Percentiles rank a stretch among this genome's conserved stretches.
Conservation (phyloP, 371 early-diverging fungal species). For the Mucor velutinosus region DNA sequence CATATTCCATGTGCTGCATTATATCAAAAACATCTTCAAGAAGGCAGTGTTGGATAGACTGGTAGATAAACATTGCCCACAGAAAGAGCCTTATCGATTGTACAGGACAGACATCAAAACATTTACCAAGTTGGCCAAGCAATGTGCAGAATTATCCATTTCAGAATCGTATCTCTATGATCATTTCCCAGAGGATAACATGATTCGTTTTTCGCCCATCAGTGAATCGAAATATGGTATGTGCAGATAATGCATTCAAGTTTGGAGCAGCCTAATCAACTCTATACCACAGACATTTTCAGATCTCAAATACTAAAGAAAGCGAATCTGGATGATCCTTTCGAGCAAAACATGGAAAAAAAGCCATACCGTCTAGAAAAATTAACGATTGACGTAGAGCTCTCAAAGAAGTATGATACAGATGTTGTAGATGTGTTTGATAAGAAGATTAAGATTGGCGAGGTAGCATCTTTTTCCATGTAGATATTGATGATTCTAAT, state of each 20-base stretch:
- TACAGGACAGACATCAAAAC: conserved; percentile 64
- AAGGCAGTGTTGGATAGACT: conserved; percentile 72
- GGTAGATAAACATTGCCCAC: conserved; percentile 70
- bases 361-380: not conserved
- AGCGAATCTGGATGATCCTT: not conserved
- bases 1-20: conserved; percentile 83
- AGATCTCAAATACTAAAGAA: not conserved
- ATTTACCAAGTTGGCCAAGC: conserved; percentile 77
- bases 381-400: not conserved
- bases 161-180: conserved; percentile 75
- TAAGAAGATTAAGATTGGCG: not conserved
- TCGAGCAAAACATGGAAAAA: not conserved
- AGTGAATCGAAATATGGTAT: conserved; percentile 58
- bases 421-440: not conserved
- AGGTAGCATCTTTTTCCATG: not conserved
- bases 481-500: not conserved
- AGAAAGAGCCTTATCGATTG: conserved; percentile 76
- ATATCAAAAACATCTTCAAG: conserved; percentile 83
- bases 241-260: not conserved
- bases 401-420: not conserved
- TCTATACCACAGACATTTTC: not conserved
- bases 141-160: conserved; percentile 79
- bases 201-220: conserved; percentile 60
- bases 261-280: not conserved
- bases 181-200: conserved; percentile 61